Conservation (phyloP, 805 yeast genomes). For the Wickerhamiella spandovensis region DNA sequence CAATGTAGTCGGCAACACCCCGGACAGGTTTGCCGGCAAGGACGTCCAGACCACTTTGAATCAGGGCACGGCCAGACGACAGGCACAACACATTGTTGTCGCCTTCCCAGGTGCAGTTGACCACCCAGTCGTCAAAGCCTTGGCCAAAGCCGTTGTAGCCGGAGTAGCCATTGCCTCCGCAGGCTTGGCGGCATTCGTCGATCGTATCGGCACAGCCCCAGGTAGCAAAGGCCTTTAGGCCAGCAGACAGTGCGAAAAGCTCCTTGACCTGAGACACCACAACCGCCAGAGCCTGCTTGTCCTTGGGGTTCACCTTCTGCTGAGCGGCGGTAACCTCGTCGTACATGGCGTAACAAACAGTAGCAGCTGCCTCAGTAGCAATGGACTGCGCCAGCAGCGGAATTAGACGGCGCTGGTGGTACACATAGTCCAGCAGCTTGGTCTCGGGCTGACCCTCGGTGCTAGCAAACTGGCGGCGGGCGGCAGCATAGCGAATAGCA, state of each 20-base stretch:
- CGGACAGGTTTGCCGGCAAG: conserved; percentile 34
- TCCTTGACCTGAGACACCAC: conserved; percentile 53
- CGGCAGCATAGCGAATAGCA: conserved; percentile 79
- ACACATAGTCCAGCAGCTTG: conserved; percentile 72
- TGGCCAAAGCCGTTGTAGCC: conserved; percentile 86
- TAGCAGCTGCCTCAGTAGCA: conserved; percentile 60
- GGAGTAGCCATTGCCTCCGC: conserved; percentile 95
- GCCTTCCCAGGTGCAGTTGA: conserved; percentile 98
- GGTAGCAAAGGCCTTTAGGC: conserved; percentile 78
- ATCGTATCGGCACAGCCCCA: conserved; percentile 73
- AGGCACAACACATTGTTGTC: conserved; percentile 80
- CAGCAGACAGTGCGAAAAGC: conserved; percentile 72
- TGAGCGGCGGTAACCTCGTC: conserved; percentile 30
- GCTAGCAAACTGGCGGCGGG: conserved; percentile 69
- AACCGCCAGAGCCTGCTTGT: conserved; percentile 34
- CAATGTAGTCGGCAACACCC: conserved; percentile 25
- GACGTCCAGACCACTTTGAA: conserved; percentile 34
- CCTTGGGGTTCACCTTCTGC: conserved; percentile 27
- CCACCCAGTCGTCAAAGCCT: conserved; percentile 88
- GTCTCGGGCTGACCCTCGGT: conserved; percentile 40
- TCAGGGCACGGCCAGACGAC: conserved; percentile 68
- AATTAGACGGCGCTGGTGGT: conserved; percentile 76
- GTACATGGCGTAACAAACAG: conserved; percentile 43
- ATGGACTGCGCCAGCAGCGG: conserved; percentile 76
- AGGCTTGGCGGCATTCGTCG: conserved; percentile 82